Evolutionary conservation across 2,329 filamentous ascomycete species (phyloP), one percentile per base, ranked within the genome.

Genomic region (Mycogone perniciosa): DNA sequence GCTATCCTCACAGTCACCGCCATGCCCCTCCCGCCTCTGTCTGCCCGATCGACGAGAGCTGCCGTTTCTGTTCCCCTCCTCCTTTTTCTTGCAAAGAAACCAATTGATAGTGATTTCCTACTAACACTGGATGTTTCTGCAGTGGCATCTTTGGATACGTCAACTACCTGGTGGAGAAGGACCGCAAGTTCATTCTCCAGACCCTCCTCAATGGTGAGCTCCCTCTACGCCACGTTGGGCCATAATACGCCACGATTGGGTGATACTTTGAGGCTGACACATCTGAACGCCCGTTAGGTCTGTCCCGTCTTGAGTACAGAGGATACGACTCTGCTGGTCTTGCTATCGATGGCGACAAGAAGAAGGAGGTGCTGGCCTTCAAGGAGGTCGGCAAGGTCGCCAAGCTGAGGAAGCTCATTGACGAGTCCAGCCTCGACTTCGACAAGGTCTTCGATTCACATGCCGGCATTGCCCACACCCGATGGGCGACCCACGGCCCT

Each of bases 331-430:
- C 93, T 58, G 92, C 93, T 56, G 93, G 93, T 77, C 80, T 99
- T 59, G 92, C 92, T 60, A 76, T 99, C 64, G 93, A 99, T 70
- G 93, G 93, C 57, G 88, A 99, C 80, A 97, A 96, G 84, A 96
- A 93, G 80, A 95, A 96, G 65, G 89, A 97, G 76, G 90, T 97
- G 60, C 82, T 89, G 59, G 91, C 93, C 57, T 97, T 90, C 82
- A 99, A 99, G 81, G 93, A 97, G 78, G 93, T 99, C 57, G 93
- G 93, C 79, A 99, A 99, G 84, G 93, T 99, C 56, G 89, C 86
- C 70, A 96, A 95, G 76, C 81, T 99, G 69, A 95, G 88, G 81
- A 78, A 91, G 75, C 86, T 97, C 71, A 92, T 97, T 64, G 89
- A 86, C 51, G 83, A 88, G 69, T 79, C 83, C 68, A 81, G 89